Evolutionary conservation across 1,284 basidiomycete species (phyloP), one percentile per base, ranked within the genome.

Genomic region (Afroboletus lepidellus): DNA sequence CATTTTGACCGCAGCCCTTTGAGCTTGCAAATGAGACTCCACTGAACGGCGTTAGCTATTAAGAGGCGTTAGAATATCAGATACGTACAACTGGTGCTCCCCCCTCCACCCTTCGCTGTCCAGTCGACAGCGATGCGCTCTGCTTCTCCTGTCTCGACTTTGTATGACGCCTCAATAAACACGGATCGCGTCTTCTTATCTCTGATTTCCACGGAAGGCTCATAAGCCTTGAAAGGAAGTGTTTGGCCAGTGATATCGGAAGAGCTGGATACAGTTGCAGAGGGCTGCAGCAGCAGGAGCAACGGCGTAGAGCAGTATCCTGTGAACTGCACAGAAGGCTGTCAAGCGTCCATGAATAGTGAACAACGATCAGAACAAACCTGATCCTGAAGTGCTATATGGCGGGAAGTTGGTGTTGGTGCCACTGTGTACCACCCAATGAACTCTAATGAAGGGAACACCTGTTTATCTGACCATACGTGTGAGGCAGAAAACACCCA

Each of bases 41-140:
- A 96, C 95, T 98, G 65, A 44, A 15, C 18, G 29, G 3, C 18
- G 33, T 66, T 23, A 57, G 39, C 23, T 21, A 18, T 13, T 13
- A 5, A 1, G 12, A 39, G 43, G 33, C 9, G 30, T n/a, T 25
- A 36, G 45, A 27, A 49, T 13, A n/a, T 24, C 48, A 29, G 57
- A 43, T 44, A 74, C 87, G 77, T 62, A 89, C 90, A 70, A 57
- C 85, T 90, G 6, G 85, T 89, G 50, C 88, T 87, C 42, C 86
- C 87, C 30, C 87, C 90, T 32, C 91, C 90, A n/a, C 93, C 93
- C 66, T 87, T 87, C 13, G 92, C 89, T 1, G 93, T 92, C 78
- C 93, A 94, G 70, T 99, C 95, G 0, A 99, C 96, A 2, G 97
- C 97, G 57, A 99, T 98, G 27, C 97, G 84, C 68, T 99, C 96